Evolutionary conservation across 2,329 filamentous ascomycete genomes (phyloP).

Genomic region (Fusarium sp.): DNA sequence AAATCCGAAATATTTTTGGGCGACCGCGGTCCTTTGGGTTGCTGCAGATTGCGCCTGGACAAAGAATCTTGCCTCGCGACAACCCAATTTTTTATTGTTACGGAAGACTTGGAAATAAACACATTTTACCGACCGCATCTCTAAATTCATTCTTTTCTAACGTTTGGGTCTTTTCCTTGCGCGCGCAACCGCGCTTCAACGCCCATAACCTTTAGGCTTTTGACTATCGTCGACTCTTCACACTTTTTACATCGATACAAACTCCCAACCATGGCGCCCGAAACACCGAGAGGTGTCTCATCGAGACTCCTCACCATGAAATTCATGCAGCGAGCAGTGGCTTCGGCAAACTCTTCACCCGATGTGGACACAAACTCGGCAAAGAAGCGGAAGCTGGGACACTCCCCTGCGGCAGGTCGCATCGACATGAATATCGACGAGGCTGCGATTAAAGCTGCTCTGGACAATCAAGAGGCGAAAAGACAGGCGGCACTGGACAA

Average conservation of each 20-base stretch:
- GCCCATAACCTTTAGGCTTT: neutral
- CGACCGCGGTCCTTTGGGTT: neutral
- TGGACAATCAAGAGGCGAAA: conserved; percentile 72
- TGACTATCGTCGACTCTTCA: neutral
- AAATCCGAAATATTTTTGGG: conserved; percentile 35
- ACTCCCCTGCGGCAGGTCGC: conserved; percentile 50
- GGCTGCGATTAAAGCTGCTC: conserved; percentile 66
- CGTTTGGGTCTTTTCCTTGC: neutral
- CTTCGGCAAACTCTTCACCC: conserved; percentile 60
- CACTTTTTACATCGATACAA: neutral
- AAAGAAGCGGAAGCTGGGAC: conserved; percentile 68
- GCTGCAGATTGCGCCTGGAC: conserved; percentile 12
- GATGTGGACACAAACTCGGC: conserved; percentile 60
- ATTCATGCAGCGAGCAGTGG: conserved; percentile 91
- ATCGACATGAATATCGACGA: conserved; percentile 59
- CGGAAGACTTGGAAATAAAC: neutral
- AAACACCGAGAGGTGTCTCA: conserved; percentile 75
- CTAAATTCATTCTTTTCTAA: neutral
- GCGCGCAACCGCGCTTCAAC: neutral
- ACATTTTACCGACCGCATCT: neutral
- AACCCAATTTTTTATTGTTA: neutral
- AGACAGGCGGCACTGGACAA: conserved; percentile 67
- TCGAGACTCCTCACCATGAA: conserved; percentile 92
- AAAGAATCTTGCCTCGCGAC: conserved; percentile 15
- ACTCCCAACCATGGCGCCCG: conserved; percentile 54